Evolutionary conservation across 306 rosid genomes (phyloP).

Genomic region (Hippophae gyantsensis): DNA sequence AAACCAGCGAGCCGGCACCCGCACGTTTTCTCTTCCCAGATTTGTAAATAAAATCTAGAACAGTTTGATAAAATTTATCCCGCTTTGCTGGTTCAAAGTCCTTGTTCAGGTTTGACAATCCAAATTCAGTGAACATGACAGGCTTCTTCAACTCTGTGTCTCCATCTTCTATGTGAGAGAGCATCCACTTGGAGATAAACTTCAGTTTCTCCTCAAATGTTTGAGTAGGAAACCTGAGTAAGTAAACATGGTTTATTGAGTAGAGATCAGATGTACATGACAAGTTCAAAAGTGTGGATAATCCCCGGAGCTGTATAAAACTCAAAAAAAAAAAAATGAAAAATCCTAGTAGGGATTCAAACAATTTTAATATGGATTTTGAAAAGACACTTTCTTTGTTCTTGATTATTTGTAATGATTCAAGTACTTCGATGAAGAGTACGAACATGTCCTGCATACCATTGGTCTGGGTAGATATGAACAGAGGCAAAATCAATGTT

Average conservation of each 20-base stretch:
- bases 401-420: neutral
- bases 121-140: slow-evolving; percentile 82
- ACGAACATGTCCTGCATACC: slow-evolving; percentile 41
- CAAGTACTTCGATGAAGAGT: neutral
- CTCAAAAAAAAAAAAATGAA: too few species aligned
- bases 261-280: neutral
- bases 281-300: too few species aligned
- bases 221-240: slow-evolving; percentile 52
- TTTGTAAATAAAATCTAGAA: slow-evolving; percentile 53
- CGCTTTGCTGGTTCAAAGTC: slow-evolving; percentile 48
- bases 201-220: slow-evolving; percentile 50
- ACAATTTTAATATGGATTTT: neutral
- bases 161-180: slow-evolving; percentile 90
- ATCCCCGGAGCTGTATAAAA: too few species aligned
- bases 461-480: slow-evolving; percentile 91
- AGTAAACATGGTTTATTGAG: neutral
- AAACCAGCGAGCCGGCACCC: slow-evolving; percentile 75
- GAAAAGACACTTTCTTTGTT: neutral
- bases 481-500: slow-evolving; percentile 74
- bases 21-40: slow-evolving; percentile 67
- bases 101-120: slow-evolving; percentile 55
- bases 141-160: slow-evolving; percentile 67
- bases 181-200: slow-evolving; percentile 83
- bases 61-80: slow-evolving; percentile 46
- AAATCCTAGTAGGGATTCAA: neutral